Conservation (phyloP, 2,329 filamentous ascomycete species). For the Whalleya microplaca region DNA sequence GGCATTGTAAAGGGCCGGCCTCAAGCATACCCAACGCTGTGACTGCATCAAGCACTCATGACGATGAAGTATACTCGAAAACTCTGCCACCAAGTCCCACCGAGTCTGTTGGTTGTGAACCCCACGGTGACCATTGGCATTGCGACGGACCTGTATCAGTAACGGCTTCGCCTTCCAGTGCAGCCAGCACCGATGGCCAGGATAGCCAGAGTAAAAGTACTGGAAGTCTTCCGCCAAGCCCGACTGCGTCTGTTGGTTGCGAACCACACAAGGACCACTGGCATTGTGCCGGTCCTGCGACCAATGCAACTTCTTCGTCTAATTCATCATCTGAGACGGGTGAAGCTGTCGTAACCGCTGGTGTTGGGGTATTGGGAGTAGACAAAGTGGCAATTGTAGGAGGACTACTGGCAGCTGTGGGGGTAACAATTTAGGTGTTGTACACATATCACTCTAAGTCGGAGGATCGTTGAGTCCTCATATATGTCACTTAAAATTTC, state of each 20-base stretch:
- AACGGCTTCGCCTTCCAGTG: background rate
- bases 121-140: constrained; percentile 46
- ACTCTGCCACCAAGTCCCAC: constrained; percentile 40
- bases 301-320: background rate
- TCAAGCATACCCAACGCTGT: background rate
- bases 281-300: constrained; percentile 1
- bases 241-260: constrained; percentile 12
- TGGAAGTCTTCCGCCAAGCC: constrained; percentile 7
- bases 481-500: background rate
- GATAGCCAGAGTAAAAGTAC: background rate
- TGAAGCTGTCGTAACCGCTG: constrained; percentile 1
- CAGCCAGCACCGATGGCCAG: background rate
- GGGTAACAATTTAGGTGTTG: constrained; percentile 6
- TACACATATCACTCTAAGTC: background rate
- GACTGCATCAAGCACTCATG: constrained; percentile 9
- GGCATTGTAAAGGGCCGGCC: constrained; percentile 20
- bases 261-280: constrained; percentile 17
- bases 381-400: constrained; percentile 15
- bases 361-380: constrained; percentile 6
- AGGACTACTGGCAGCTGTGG: constrained; percentile 12
- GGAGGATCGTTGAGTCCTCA: background rate
- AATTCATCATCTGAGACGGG: background rate
- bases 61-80: constrained; percentile 20
- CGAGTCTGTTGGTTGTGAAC: constrained; percentile 40
- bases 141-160: constrained; percentile 26